These are phyloP conservation scores for Penicillium malachiteum DNA, from an alignment of 495 filamentous ascomycete genomes.

Conservation along the genomic window DNA sequence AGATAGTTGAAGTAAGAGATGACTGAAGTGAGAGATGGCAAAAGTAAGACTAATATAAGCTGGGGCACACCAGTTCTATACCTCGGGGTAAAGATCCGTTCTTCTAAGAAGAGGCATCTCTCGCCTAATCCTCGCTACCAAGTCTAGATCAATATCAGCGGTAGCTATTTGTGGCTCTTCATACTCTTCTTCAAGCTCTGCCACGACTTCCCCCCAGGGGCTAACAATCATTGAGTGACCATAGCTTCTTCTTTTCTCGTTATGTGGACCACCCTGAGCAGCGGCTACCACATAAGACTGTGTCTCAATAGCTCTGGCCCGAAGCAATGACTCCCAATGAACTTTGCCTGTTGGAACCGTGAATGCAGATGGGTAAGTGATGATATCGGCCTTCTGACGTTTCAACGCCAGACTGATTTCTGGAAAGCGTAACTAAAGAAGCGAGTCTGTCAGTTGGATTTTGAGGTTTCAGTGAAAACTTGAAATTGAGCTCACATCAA, in stretches of 20 bases:
- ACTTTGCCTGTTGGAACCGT: constrained; percentile 82
- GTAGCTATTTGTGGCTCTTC: constrained; percentile 52
- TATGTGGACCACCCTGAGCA: constrained; percentile 79
- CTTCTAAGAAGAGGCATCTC: constrained; percentile 64
- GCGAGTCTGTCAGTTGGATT: not conserved
- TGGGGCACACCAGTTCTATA: constrained; percentile 3
- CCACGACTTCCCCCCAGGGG: constrained; percentile 81
- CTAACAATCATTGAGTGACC: constrained; percentile 85
- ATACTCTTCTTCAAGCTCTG: constrained; percentile 55
- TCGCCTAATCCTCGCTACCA: constrained; percentile 51
- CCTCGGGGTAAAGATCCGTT: constrained; percentile 62
- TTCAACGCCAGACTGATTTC: constrained; percentile 69
- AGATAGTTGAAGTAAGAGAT: no score
- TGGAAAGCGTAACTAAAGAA: constrained; percentile 67
- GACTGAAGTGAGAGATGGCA: no score
- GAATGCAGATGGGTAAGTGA: constrained; percentile 90
- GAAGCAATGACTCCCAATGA: constrained; percentile 79
- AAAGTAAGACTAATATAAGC: no score
- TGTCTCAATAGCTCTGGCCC: constrained; percentile 85
- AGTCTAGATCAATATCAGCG: constrained; percentile 50
- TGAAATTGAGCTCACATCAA: constrained; percentile 59
- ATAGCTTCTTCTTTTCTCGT: constrained; percentile 77
- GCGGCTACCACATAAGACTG: constrained; percentile 86
- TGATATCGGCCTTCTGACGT: constrained; percentile 66
- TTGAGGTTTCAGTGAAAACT: no score